Base-by-base conservation (phyloP, 306 rosid genomes). In the Prunus padus region DNA sequence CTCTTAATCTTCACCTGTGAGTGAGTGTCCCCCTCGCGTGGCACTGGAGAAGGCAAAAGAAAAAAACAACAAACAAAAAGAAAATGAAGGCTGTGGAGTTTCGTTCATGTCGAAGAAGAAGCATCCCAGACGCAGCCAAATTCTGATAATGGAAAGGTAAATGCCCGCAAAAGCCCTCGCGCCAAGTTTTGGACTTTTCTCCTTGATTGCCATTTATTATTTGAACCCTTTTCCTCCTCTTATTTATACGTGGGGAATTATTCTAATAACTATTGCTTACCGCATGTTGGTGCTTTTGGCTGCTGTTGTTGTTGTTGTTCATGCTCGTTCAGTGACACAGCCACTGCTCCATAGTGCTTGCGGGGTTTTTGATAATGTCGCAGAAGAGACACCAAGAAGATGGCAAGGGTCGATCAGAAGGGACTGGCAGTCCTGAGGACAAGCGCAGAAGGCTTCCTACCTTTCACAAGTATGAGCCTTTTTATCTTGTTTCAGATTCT, bases 381-480 rank as follows among this genome's bases (percentile, higher is more conserved):
- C 93, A 86, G 83, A 91, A 91, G 86, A 82, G 98, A 80, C 88
- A 88, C 72, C 87, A 89, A 4, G 98, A 93, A 42, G 96, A 93
- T n/a, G 87, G 79, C 59, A 88, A 85, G 74, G 80, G 76, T 67
- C 80, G 80, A 31, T 73, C 89, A 8, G 93, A 85, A 4, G 79
- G 81, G 69, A 71, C 65, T 19, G 25, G 70, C 57, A 63, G 60
- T 68, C 82, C 95, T 0, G 92, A 87, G 12, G 92, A 89, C 74
- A 93, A 93, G 91, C 96, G 96, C 54, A 65, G 92, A 66, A 87
- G 82, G 87, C 84, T 65, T 42, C 89, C 94, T 25, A 73, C 80
- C 52, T 82, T 91, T 37, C 71, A 3, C 20, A 86, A 81, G 98
- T 89, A 81, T 28, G 50, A 9, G 2, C 46, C 1, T 59, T 65